A percentile compares a stretch with the other conserved stretches of the same genome.
Evolutionary conservation across 768 basidiomycete genomes (phyloP).

Genomic region (Boletus sensibilis): DNA sequence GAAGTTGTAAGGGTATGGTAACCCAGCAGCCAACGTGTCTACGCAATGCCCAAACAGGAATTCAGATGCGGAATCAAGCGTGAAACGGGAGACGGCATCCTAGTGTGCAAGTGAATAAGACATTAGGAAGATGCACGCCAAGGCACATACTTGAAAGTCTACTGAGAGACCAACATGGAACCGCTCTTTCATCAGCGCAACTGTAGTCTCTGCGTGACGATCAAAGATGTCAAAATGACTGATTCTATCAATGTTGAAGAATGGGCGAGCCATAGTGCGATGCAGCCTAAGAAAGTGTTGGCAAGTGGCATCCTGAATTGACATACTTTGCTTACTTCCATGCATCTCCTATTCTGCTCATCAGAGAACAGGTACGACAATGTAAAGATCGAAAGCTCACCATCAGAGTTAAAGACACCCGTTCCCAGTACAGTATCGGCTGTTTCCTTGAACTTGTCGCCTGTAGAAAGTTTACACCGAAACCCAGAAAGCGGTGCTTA

Average conservation of each 20-base stretch:
- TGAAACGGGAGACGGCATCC: slow-evolving; percentile 47
- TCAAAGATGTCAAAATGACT: slow-evolving; percentile 64
- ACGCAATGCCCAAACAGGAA: slow-evolving; percentile 50
- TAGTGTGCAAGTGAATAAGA: slow-evolving; percentile 12
- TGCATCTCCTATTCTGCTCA: slow-evolving; percentile 47
- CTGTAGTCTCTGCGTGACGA: slow-evolving; percentile 48
- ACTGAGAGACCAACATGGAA: slow-evolving; percentile 48
- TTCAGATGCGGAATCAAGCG: slow-evolving; percentile 53
- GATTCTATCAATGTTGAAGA: slow-evolving; percentile 62
- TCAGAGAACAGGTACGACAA: not conserved
- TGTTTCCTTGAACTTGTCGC: slow-evolving; percentile 31
- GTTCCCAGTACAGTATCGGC: slow-evolving; percentile 42
- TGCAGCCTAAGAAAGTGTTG: slow-evolving; percentile 47
- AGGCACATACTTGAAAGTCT: slow-evolving; percentile 52
- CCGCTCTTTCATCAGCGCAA: slow-evolving; percentile 44
- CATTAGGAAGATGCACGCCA: not conserved
- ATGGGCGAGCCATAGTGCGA: slow-evolving; percentile 66
- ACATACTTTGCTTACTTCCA: slow-evolving; percentile 54
- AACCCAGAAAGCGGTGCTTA: not conserved
- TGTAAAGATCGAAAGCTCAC: slow-evolving; percentile 21
- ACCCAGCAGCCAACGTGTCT: slow-evolving; percentile 34
- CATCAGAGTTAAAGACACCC: slow-evolving; percentile 58
- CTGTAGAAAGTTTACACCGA: slow-evolving; percentile 19
- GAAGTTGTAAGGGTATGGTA: slow-evolving; percentile 40
- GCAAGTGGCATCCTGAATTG: not conserved